Base-by-base conservation (phyloP, 2,329 filamentous ascomycete genomes). In the Beauveria sp. region DNA sequence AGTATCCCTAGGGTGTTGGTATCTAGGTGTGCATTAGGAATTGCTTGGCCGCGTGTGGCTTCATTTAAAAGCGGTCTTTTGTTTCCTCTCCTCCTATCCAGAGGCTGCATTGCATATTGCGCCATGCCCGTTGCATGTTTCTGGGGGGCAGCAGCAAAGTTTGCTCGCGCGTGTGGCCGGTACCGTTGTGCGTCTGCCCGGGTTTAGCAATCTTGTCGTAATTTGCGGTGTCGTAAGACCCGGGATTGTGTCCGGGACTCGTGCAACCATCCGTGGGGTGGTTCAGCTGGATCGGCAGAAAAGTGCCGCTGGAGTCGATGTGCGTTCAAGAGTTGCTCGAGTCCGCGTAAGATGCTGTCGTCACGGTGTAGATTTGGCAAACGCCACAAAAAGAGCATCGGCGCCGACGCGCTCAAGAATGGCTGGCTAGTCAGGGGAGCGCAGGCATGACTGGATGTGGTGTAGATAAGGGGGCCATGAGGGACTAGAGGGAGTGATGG, bases 291-390 rank as follows among this genome's bases (percentile, higher is more conserved):
- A 43, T 52, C 57, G 57, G 57, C 55, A 58, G 16, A 28, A 42
- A 58, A 49, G n/a, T 58, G 55, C 55, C 55, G 55, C 47, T n/a
- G 28, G 14, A 46, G 14, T 28, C 45, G 10, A 45, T 50, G 45
- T 26, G 20, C 34, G 50, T 20, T 38, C 26, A 18, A 10, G 45
- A 40, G 18, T 12, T 20, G 18, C 20, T 5, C 30, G 9, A 40
- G 55, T 58, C 55, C 43, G 46, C 57, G 57, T 59, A 51, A 59
- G 47, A 59, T 45, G 57, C 47, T 59, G 57, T 59, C 57, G 57
- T 59, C 46, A 59, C 57, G 49, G 45, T 28, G 22, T n/a, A n/a
- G 54, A 14, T 9, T 47, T 34, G 53, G 9, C 26, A 20, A 40
- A 45, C 57, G 57, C 57, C 57, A 59, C 57, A 59, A 43, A 38